Conservation (phyloP, 2,329 filamentous ascomycete genomes). For the Bipolaris bicolor region DNA sequence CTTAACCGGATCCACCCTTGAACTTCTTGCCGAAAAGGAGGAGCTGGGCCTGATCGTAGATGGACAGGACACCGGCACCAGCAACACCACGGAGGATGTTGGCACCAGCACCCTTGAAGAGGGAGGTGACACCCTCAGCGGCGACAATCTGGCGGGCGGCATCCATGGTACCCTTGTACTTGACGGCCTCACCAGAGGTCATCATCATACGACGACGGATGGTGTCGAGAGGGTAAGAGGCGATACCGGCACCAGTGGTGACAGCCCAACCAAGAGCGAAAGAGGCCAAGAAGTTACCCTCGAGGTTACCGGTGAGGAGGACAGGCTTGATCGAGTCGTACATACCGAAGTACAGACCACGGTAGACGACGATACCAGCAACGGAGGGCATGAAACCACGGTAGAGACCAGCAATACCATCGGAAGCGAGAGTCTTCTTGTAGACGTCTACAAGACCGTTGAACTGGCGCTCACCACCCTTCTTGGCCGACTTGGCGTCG, state of each 20-base stretch:
- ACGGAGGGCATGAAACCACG: conserved; percentile 99
- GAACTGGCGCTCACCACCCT: conserved; percentile 98
- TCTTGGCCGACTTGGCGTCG: conserved; percentile 98
- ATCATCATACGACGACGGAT: conserved; percentile 99
- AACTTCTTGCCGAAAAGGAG: conserved; percentile 99
- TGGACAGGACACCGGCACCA: conserved; percentile 99
- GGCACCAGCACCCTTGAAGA: conserved; percentile 99
- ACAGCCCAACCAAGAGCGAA: conserved; percentile 98
- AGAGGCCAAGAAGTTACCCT: conserved; percentile 99
- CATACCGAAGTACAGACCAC: conserved; percentile 99
- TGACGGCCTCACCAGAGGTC: conserved; percentile 96
- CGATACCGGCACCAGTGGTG: conserved; percentile 99
- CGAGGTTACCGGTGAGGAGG: conserved; percentile 85
- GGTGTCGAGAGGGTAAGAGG: conserved; percentile 99
- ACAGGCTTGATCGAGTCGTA: conserved; percentile 99
- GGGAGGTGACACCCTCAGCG: conserved; percentile 96
- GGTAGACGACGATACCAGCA: conserved; percentile 99
- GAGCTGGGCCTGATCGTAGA: conserved; percentile 99
- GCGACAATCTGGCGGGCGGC: conserved; percentile 92
- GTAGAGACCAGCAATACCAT: conserved; percentile 99
- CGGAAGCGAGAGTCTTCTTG: conserved; percentile 98
- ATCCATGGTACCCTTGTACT: conserved; percentile 97
- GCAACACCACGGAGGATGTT: conserved; percentile 99
- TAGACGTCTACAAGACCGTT: conserved; percentile 99
- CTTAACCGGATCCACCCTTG: conserved; percentile 66